Percentiles rank a stretch among this genome's conserved stretches.
phyloP scores from a whole-genome alignment of 352 stramenopile species.

The Globisporangium splendens region DNA sequence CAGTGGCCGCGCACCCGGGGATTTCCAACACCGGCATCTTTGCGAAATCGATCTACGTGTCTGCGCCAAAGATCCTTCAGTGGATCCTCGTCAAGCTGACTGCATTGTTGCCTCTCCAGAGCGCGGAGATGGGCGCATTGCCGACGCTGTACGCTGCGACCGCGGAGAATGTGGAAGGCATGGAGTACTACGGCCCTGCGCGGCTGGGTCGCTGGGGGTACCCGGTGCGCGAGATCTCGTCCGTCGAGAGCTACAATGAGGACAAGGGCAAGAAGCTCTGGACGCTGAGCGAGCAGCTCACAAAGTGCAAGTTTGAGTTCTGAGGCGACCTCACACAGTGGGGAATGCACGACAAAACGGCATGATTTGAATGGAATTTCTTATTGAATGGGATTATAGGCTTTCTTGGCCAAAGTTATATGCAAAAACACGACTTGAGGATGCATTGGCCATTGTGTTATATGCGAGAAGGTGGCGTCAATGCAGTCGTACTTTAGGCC shows the following conservation, averaged over 20 bases:
- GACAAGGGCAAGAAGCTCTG: slow-evolving; percentile 13
- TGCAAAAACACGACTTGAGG: no score
- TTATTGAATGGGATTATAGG: no score
- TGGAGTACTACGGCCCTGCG: slow-evolving; percentile 11
- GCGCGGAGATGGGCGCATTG: slow-evolving; percentile 1
- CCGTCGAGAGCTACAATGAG: slow-evolving; percentile 11
- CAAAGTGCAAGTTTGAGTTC: slow-evolving; percentile 8
- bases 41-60: slow-evolving; percentile 28
- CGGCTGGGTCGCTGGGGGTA: slow-evolving; percentile 10
- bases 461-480: no score
- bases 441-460: no score
- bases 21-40: slow-evolving; percentile 34
- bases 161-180: slow-evolving; percentile 9
- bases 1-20: slow-evolving; percentile 35
- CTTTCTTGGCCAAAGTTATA: no score
- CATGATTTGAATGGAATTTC: no score
- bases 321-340: not conserved
- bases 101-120: slow-evolving; percentile 4
- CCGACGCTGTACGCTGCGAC: slow-evolving; percentile 10
- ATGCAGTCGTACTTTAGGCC: slow-evolving; percentile 30
- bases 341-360: no score
- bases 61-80: slow-evolving; percentile 16
- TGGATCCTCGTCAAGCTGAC: slow-evolving; percentile 7
- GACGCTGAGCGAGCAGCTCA: slow-evolving; percentile 14
- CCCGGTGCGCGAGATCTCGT: slow-evolving; percentile 14